Conservation (phyloP, 2,329 filamentous ascomycete species). For the Aspergillus pseudoglaucus region DNA sequence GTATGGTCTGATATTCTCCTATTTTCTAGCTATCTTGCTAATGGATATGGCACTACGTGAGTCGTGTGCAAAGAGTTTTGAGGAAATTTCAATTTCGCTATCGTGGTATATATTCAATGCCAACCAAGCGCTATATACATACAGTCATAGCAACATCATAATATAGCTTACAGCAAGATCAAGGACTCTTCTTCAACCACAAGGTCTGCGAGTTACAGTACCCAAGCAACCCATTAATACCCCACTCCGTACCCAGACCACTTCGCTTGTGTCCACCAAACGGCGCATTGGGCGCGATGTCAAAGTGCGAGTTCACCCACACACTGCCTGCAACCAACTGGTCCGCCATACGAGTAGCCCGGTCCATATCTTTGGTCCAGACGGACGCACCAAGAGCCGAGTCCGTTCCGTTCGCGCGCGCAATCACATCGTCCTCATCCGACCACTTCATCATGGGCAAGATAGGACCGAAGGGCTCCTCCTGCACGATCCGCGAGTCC, state of each 20-base stretch:
- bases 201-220: slow-evolving; percentile 36
- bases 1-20: no score
- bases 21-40: no score
- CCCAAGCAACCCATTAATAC: slow-evolving; percentile 31
- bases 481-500: slow-evolving; percentile 48
- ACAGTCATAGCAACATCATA: neutral
- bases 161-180: neutral
- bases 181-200: slow-evolving; percentile 22
- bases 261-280: slow-evolving; percentile 50
- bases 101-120: no score
- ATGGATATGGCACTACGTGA: no score
- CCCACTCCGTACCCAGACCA: slow-evolving; percentile 46
- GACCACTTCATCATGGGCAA: slow-evolving; percentile 57
- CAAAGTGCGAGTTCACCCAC: slow-evolving; percentile 50
- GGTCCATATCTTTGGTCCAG: slow-evolving; percentile 48
- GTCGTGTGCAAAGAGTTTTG: no score
- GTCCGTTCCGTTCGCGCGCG: slow-evolving; percentile 48
- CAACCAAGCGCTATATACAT: neutral
- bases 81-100: no score
- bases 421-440: slow-evolving; percentile 54
- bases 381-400: slow-evolving; percentile 54
- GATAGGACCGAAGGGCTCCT: slow-evolving; percentile 60
- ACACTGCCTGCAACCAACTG: slow-evolving; percentile 53
- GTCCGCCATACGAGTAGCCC: slow-evolving; percentile 48
- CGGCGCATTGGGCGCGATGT: slow-evolving; percentile 25